These are phyloP conservation scores for Colletotrichum shisoi DNA, from an alignment of 2,329 filamentous ascomycete genomes.

Conservation along the genomic window DNA sequence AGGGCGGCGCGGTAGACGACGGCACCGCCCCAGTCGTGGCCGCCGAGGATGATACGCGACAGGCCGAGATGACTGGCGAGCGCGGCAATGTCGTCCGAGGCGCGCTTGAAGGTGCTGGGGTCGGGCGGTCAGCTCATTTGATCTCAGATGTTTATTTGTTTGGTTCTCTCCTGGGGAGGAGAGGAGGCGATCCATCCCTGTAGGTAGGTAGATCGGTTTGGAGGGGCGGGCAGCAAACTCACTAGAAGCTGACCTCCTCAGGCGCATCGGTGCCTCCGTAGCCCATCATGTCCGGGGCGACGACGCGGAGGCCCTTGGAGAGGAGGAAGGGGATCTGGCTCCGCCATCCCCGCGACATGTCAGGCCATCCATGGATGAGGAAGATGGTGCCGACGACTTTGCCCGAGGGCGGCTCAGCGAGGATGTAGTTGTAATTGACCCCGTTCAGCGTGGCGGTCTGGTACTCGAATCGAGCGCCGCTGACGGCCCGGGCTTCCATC, in stretches of 20 bases:
- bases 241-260: conserved; percentile 44
- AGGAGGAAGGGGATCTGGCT: conserved; percentile 78
- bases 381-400: conserved; percentile 53
- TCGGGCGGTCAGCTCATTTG: conserved; percentile 47
- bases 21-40: conserved; percentile 83
- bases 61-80: conserved; percentile 63
- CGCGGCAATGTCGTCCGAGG: conserved; percentile 74
- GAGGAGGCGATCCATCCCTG: too few relatives aligned
- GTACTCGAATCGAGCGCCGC: conserved; percentile 16
- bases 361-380: conserved; percentile 73
- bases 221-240: not conserved
- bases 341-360: conserved; percentile 78
- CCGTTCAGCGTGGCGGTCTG: conserved; percentile 48
- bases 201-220: too few relatives aligned
- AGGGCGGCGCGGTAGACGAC: conserved; percentile 74
- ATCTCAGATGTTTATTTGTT: too few relatives aligned
- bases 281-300: conserved; percentile 80
- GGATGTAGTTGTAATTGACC: conserved; percentile 68
- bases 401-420: conserved; percentile 54
- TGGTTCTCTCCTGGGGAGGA: too few relatives aligned
- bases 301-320: conserved; percentile 71
- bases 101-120: conserved; percentile 72
- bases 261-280: conserved; percentile 75
- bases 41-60: conserved; percentile 72
- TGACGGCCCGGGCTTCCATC: not conserved